Base-by-base conservation (phyloP, 176 grass and related monocot genomes). In the Musa beccarii region DNA sequence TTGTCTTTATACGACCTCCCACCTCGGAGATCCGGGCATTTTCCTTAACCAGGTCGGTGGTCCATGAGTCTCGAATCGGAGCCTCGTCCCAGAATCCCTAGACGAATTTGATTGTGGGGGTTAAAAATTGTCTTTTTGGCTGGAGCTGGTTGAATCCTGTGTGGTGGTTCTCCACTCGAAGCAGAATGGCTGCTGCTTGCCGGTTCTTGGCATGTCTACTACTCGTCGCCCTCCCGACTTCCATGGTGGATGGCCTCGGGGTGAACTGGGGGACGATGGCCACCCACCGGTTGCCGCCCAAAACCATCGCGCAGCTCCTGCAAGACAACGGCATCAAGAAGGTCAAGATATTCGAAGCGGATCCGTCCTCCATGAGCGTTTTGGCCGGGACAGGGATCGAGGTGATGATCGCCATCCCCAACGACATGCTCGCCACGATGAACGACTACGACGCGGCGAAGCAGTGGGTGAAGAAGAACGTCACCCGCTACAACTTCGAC, bases 341-440 rank as follows among this genome's bases (percentile, higher is more conserved):
- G 81, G 85, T 89, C 57, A 96, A 96, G 79, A 80, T 96, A 67
- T 96, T 96, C 69, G 88, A 91, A 65, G 88, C 86, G 66, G 84
- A 91, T 73, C 78, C 69, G 62, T 59, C 63, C 0, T 86, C 81
- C 63, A 64, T 72, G 10, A 26, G n/a, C 3, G 51, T 20, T 6
- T 24, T 72, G 17, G 2, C 11, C 51, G 51, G 51, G 8, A 22
- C 70, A 16, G 10, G 28, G 3, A 72, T 72, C 70, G 50, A 72
- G 17, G 70, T 54, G 2, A 53, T 13, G 43, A 9, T 72, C n/a
- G 70, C 19, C 51, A 25, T 72, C 19, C 70, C 70, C 9, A 72
- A 72, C 51, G 22, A 54, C 70, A 14, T 22, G 70, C 70, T 72
- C 10, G 10, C 10, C 10, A 71, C 75, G 29, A 84, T 90, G 71